phyloP scores from a whole-genome alignment of 257 asterid genomes.

The Henckelia pumila region DNA sequence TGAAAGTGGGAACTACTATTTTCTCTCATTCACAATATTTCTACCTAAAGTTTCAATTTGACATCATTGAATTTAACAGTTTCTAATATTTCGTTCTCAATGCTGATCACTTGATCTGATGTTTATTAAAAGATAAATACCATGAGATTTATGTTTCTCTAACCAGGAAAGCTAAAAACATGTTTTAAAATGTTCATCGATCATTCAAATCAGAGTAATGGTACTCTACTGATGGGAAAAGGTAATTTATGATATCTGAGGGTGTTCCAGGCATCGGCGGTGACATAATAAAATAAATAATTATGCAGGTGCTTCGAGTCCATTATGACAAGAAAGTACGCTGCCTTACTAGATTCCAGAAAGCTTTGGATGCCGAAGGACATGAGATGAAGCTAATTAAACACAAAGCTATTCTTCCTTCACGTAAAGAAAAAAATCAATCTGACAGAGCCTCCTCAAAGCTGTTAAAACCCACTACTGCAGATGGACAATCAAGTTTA shows the following conservation, averaged over 20 bases:
- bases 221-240: slow-evolving; percentile 4
- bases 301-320: slow-evolving; percentile 78
- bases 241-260: slow-evolving; percentile 14
- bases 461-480: slow-evolving; percentile 32
- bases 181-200: slow-evolving; percentile 5
- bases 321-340: slow-evolving; percentile 63
- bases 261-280: slow-evolving; percentile 13
- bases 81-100: slow-evolving; percentile 17
- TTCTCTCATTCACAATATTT: neutral
- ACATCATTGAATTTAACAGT: slow-evolving; percentile 18
- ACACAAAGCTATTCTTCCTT: slow-evolving; percentile 31
- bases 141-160: slow-evolving; percentile 2
- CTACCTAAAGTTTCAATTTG: slow-evolving; percentile 6
- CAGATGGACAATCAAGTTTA: slow-evolving; percentile 38
- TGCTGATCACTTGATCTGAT: slow-evolving; percentile 2
- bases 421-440: slow-evolving; percentile 52
- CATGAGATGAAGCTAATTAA: slow-evolving; percentile 32
- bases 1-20: neutral
- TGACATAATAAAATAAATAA: slow-evolving; percentile 15
- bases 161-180: neutral
- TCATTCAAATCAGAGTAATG: slow-evolving; percentile 11
- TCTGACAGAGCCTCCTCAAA: slow-evolving; percentile 39
- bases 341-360: slow-evolving; percentile 39
- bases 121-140: slow-evolving; percentile 6
- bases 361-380: slow-evolving; percentile 40